These are phyloP conservation scores for Beauveria bassiana DNA, from an alignment of 2,329 filamentous ascomycete genomes.

Conservation along the genomic window DNA sequence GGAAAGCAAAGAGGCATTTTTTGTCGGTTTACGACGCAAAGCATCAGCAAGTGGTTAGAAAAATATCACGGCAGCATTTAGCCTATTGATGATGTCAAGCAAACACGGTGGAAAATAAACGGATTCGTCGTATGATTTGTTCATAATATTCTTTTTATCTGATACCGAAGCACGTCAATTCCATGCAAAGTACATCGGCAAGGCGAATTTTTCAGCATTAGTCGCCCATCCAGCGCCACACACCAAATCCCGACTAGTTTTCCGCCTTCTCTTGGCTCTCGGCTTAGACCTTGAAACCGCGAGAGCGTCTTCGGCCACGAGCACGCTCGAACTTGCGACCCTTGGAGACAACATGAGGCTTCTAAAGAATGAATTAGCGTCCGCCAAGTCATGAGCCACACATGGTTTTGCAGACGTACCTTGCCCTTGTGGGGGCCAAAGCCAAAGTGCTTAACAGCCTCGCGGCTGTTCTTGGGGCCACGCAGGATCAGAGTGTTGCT, in stretches of 20 bases:
- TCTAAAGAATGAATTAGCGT: slow-evolving; percentile 49
- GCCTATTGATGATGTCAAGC: slow-evolving; percentile 23
- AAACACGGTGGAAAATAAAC: not conserved
- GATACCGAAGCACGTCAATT: slow-evolving; percentile 42
- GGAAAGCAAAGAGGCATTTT: slow-evolving; percentile 67
- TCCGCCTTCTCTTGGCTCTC: not conserved
- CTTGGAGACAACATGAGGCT: slow-evolving; percentile 96
- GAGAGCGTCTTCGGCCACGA: slow-evolving; percentile 96
- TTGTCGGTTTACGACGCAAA: slow-evolving; percentile 70
- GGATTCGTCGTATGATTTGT: slow-evolving; percentile 1
- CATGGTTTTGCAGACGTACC: slow-evolving; percentile 44
- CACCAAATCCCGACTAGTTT: not conserved
- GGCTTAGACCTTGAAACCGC: slow-evolving; percentile 99
- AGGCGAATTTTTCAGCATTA: slow-evolving; percentile 23
- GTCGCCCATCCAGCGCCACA: slow-evolving; percentile 19
- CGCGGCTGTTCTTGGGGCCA: slow-evolving; percentile 95
- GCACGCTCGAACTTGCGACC: slow-evolving; percentile 99
- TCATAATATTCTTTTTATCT: slow-evolving; percentile 25
- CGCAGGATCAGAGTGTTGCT: slow-evolving; percentile 95
- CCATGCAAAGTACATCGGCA: slow-evolving; percentile 32
- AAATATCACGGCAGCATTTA: not conserved
- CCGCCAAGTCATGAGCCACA: not conserved
- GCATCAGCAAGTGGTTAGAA: slow-evolving; percentile 5
- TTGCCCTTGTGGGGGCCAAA: slow-evolving; percentile 97
- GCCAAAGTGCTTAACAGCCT: slow-evolving; percentile 99